A percentile compares a stretch with the other conserved stretches of the same genome.
Evolutionary conservation across 2,329 filamentous ascomycete species (phyloP).

Genomic region (Chrysoporthe austroafricana): DNA sequence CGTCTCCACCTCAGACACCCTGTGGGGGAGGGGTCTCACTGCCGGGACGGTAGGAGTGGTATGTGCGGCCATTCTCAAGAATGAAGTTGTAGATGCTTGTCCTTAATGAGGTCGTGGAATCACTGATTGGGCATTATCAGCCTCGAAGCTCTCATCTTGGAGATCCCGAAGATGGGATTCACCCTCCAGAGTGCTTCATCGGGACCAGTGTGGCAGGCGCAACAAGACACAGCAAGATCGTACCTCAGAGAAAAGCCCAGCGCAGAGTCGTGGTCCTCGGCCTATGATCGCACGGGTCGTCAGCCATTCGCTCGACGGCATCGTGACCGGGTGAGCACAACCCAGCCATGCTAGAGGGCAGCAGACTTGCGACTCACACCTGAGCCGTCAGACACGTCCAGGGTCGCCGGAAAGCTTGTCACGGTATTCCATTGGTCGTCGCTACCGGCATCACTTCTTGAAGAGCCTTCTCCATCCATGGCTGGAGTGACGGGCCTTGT

Average conservation of each 20-base stretch:
- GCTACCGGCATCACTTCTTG: neutral
- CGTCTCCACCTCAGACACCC: neutral
- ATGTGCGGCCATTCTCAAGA: conserved; percentile 38
- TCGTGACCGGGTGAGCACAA: neutral
- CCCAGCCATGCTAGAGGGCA: neutral
- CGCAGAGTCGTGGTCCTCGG: conserved; percentile 24
- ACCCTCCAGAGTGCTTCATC: neutral
- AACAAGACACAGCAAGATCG: neutral
- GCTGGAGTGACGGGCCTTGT: neutral
- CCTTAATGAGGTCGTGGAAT: conserved; percentile 37
- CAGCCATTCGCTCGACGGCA: neutral
- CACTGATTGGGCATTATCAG: conserved; percentile 26
- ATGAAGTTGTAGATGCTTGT: conserved; percentile 36
- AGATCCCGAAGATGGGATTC: too few species aligned
- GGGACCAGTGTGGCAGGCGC: neutral
- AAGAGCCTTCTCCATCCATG: neutral
- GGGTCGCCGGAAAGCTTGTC: conserved; percentile 7
- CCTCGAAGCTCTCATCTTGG: neutral
- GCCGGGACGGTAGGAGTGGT: conserved; percentile 38
- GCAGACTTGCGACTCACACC: conserved; percentile 11
- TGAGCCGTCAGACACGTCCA: conserved; percentile 23
- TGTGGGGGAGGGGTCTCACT: conserved; percentile 31
- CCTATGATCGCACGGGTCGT: neutral
- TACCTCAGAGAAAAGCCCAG: conserved; percentile 24
- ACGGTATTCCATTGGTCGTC: conserved; percentile 8